Evolutionary conservation across 495 filamentous ascomycete genomes (phyloP).

Genomic region (Astrothelium subdiscretum): DNA sequence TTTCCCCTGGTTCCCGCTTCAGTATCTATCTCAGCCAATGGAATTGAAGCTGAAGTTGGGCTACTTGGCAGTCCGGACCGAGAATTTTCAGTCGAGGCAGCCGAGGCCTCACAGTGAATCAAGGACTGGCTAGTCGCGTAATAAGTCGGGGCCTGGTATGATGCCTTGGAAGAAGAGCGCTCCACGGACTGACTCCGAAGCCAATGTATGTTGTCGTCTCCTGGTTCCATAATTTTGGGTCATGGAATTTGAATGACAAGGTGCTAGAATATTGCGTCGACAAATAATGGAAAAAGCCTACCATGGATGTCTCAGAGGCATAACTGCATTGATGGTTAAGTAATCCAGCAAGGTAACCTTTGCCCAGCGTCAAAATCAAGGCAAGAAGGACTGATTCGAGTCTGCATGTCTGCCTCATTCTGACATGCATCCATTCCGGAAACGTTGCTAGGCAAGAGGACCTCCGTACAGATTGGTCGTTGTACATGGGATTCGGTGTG

Average conservation of each 20-base stretch:
- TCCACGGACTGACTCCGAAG: background rate
- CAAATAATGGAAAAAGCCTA: background rate
- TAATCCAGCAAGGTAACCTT: background rate
- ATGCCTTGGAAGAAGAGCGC: background rate
- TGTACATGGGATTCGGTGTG: no score
- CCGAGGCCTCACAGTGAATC: no score
- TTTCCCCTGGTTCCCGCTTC: background rate
- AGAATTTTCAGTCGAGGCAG: background rate
- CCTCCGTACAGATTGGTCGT: no score
- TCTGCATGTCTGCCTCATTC: no score
- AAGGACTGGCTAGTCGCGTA: no score
- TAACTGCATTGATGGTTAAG: background rate
- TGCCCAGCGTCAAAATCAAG: no score
- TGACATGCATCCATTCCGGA: no score
- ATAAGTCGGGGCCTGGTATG: no score
- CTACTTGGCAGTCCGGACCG: background rate
- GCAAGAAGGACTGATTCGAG: no score
- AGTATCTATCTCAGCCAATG: background rate
- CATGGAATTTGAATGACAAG: background rate
- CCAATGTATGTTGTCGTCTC: background rate
- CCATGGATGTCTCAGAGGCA: background rate
- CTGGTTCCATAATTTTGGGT: background rate
- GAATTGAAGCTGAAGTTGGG: background rate
- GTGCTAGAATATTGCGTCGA: background rate
- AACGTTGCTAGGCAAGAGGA: background rate